A percentile compares a stretch with the other conserved stretches of the same genome.
These are phyloP conservation scores for Stephanodiscus triporus DNA, from an alignment of 108 stramenopile genomes.

Conservation along the genomic window DNA sequence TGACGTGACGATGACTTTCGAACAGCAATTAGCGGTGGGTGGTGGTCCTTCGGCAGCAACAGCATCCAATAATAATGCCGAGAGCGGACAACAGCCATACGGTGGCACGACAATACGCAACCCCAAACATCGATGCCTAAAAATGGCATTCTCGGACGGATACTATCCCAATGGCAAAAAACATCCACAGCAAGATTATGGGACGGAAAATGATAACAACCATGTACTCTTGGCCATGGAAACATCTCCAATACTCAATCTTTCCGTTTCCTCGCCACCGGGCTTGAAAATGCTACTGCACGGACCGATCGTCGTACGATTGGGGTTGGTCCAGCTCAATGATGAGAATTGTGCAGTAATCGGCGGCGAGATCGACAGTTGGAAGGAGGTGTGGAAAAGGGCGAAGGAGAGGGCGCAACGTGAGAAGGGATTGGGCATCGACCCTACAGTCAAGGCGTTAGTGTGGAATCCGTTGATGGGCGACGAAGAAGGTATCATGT, in stretches of 20 bases:
- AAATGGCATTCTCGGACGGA: constrained; percentile 57
- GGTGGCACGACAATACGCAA: constrained; percentile 13
- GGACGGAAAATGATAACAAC: constrained; percentile 20
- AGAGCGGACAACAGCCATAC: constrained; percentile 5
- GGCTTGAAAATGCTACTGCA: constrained; percentile 68
- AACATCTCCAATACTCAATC: constrained; percentile 48
- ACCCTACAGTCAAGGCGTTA: constrained; percentile 81
- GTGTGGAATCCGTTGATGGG: constrained; percentile 57
- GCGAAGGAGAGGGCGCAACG: constrained; percentile 59
- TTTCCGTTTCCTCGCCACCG: constrained; percentile 42
- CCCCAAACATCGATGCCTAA: constrained; percentile 47
- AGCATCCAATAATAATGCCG: constrained; percentile 19
- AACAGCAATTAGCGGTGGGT: constrained; percentile 43
- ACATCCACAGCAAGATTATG: constrained; percentile 3
- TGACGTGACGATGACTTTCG: constrained; percentile 57
- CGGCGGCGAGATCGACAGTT: constrained; percentile 59
- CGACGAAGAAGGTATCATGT: constrained; percentile 33
- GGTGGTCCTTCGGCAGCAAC: constrained; percentile 6
- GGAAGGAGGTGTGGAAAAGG: constrained; percentile 53
- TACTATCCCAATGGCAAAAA: constrained; percentile 30
- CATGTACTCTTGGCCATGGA: constrained; percentile 55
- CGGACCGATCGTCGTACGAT: constrained; percentile 56
- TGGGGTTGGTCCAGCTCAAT: constrained; percentile 62
- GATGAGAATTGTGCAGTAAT: constrained; percentile 57
- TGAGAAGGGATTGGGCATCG: constrained; percentile 67